These are phyloP conservation scores for Sporisorium reilianum DNA, from an alignment of 1,284 basidiomycete genomes.

Conservation along the genomic window DNA sequence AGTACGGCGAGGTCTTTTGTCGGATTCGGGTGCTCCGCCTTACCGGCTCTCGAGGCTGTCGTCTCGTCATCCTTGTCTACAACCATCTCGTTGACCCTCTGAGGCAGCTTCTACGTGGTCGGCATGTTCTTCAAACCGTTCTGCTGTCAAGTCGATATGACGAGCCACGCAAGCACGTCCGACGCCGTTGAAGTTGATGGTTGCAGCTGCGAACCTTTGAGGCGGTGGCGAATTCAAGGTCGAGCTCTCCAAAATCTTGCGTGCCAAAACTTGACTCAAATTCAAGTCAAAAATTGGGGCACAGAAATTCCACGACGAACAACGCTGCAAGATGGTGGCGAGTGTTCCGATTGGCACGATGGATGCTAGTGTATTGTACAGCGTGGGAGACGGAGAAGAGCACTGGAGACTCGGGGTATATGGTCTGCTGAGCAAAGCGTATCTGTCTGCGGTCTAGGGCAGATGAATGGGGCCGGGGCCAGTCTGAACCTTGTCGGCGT, in stretches of 20 bases:
- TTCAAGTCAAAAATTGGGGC: neutral
- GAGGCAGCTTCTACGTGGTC: neutral
- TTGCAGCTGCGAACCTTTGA: neutral
- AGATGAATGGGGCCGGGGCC: slow-evolving; percentile 31
- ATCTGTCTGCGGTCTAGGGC: neutral
- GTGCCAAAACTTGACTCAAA: neutral
- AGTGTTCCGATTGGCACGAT: no score
- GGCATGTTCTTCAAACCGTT: neutral
- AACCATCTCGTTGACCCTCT: neutral
- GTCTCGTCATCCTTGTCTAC: slow-evolving; percentile 4
- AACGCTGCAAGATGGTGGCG: no score
- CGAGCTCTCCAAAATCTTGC: neutral
- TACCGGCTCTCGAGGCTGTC: neutral
- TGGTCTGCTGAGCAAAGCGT: neutral
- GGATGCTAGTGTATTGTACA: no score
- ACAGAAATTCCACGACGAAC: slow-evolving; percentile 1
- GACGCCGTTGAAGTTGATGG: neutral
- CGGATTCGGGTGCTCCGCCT: slow-evolving; percentile 21
- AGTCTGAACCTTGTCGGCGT: slow-evolving; percentile 11
- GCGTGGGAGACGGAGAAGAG: no score
- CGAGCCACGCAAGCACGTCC: neutral
- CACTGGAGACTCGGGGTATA: neutral
- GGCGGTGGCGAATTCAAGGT: neutral
- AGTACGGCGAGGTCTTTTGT: slow-evolving; percentile 27
- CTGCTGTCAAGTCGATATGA: neutral